phyloP scores from a whole-genome alignment of 345 rosid species.

The Cochlearia excelsa region DNA sequence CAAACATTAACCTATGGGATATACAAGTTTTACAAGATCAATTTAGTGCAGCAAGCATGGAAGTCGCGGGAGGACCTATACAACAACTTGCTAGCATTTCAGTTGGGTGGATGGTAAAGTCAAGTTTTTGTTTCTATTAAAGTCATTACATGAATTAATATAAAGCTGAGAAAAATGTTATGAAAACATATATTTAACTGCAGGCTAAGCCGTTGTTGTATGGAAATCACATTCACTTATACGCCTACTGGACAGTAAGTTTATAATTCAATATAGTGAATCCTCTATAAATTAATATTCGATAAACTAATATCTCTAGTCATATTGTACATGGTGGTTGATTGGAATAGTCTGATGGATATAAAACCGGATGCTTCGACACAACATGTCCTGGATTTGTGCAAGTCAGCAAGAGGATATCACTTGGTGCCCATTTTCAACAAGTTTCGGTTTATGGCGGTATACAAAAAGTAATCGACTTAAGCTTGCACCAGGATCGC shows the following conservation, averaged over 20 bases:
- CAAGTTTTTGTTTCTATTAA: not conserved
- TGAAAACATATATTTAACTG: not conserved
- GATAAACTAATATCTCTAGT: not conserved
- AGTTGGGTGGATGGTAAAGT: conserved; percentile 36
- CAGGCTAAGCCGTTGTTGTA: conserved; percentile 30
- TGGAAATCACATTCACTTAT: conserved; percentile 28
- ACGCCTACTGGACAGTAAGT: conserved; percentile 35
- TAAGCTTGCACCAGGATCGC: conserved; percentile 30
- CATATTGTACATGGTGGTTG: not conserved
- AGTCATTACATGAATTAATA: not conserved
- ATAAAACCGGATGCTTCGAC: conserved; percentile 28
- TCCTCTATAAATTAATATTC: no score
- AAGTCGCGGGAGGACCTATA: conserved; percentile 10
- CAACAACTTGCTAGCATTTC: conserved; percentile 22
- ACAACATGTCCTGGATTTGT: conserved; percentile 34
- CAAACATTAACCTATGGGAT: conserved; percentile 31
- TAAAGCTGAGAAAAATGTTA: not conserved
- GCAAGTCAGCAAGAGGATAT: conserved; percentile 28
- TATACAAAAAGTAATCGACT: conserved; percentile 15
- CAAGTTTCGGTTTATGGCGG: conserved; percentile 26
- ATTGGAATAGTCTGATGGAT: conserved; percentile 32
- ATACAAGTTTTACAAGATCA: conserved; percentile 20
- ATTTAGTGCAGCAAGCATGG: conserved; percentile 28
- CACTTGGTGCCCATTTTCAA: conserved; percentile 28
- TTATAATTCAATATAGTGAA: not conserved